A percentile compares a stretch with the other conserved stretches of the same genome.
Evolutionary conservation across 2,329 filamentous ascomycete genomes (phyloP).

Genomic region (Fusarium albidum): DNA sequence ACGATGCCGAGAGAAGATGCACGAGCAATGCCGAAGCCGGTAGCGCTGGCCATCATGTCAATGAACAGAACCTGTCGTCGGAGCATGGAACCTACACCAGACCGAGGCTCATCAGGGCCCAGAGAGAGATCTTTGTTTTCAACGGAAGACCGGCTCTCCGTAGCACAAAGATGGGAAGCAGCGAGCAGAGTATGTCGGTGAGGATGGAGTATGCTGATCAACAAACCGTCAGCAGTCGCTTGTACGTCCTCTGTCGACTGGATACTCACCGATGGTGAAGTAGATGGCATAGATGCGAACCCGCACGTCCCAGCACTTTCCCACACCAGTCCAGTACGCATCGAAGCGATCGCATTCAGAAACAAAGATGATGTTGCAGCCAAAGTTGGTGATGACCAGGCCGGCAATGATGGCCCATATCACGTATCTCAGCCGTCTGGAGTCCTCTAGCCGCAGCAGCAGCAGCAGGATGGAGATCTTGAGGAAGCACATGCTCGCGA

Average conservation of each 20-base stretch:
- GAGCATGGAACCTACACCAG: constrained; percentile 18
- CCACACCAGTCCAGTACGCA: constrained; percentile 43
- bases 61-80: not conserved
- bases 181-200: constrained; percentile 30
- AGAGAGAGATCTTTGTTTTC: constrained; percentile 42
- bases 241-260: not conserved
- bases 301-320: constrained; percentile 42
- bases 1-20: constrained; percentile 30
- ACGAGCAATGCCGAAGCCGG: constrained; percentile 32
- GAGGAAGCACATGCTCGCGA: constrained; percentile 49
- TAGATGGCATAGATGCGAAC: constrained; percentile 47
- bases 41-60: constrained; percentile 23
- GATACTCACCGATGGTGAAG: constrained; percentile 39
- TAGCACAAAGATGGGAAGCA: constrained; percentile 44
- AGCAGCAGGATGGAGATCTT: constrained; percentile 54
- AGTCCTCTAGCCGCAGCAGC: constrained; percentile 51
- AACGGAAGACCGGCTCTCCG: constrained; percentile 45
- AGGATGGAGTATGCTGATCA: constrained; percentile 26
- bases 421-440: constrained; percentile 40
- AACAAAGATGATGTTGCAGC: constrained; percentile 43
- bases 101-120: constrained; percentile 46
- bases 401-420: constrained; percentile 45
- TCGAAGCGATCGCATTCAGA: constrained; percentile 44
- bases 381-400: constrained; percentile 43
- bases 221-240: not conserved